phyloP scores from a whole-genome alignment of 176 grass and related monocot genomes.

The Aegilops tauschii region DNA sequence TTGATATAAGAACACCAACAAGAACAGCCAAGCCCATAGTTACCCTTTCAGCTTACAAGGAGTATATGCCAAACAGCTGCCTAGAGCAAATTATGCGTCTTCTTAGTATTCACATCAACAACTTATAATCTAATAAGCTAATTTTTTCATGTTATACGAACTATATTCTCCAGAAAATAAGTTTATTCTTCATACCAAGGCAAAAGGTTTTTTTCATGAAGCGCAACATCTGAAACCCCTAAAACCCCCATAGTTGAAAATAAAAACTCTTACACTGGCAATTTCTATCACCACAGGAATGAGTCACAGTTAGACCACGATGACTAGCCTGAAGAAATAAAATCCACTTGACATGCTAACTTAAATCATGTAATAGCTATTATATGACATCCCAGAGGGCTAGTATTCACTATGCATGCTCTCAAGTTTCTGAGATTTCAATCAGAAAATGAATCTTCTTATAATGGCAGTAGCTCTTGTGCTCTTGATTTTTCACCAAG shows the following conservation, averaged over 20 bases:
- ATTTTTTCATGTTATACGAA: background rate
- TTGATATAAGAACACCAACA: background rate
- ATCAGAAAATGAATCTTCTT: background rate
- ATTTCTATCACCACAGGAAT: constrained; percentile 19
- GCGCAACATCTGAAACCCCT: background rate
- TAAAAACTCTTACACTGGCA: background rate
- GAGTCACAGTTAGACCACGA: background rate
- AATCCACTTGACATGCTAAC: constrained; percentile 3
- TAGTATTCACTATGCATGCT: background rate
- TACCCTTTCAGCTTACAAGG: background rate
- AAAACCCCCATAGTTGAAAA: background rate
- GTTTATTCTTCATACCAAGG: background rate
- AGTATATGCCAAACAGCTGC: background rate
- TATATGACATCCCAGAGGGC: background rate
- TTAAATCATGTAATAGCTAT: constrained; percentile 1
- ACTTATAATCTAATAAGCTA: background rate
- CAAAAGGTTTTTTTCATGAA: background rate
- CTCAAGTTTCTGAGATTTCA: constrained; percentile 5
- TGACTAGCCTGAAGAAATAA: background rate
- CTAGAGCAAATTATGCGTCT: background rate
- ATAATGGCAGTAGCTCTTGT: background rate
- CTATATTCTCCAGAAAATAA: constrained; percentile 1
- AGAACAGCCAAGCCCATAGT: background rate
- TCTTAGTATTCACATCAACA: background rate
- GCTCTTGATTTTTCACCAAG: background rate